Percentiles rank a stretch among this genome's conserved stretches.
Evolutionary conservation across 2,329 filamentous ascomycete genomes (phyloP).

Genomic region (Emmonsiellopsis sp.): DNA sequence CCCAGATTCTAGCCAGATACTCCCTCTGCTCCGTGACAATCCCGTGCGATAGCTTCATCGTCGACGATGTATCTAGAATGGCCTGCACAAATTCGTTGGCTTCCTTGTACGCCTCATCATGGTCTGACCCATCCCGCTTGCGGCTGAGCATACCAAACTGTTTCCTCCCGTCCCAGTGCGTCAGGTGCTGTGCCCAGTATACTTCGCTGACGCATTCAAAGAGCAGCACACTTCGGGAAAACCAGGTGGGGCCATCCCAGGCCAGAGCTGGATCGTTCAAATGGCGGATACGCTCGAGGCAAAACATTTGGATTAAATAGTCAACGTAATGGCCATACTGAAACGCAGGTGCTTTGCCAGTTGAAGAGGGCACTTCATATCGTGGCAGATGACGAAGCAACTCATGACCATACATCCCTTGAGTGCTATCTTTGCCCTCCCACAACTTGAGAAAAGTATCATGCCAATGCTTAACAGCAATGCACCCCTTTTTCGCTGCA

Average conservation of each 20-base stretch:
- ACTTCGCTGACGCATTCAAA: conserved; percentile 3
- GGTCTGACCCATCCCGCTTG: conserved; percentile 4
- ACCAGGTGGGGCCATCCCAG: conserved; percentile 2
- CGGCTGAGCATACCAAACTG: conserved; percentile 24
- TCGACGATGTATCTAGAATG: conserved; percentile 23
- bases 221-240: neutral
- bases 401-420: neutral
- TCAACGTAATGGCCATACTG: conserved; percentile 1
- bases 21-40: conserved; percentile 16
- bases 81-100: conserved; percentile 20
- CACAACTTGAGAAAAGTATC: conserved; percentile 3
- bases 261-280: neutral
- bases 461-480: conserved; percentile 4
- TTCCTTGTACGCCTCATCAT: conserved; percentile 17
- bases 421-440: neutral
- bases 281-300: conserved; percentile 1
- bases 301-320: conserved; percentile 4
- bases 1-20: conserved; percentile 25
- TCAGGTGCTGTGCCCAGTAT: conserved; percentile 8
- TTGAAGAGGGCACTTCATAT: neutral
- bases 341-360: conserved; percentile 3
- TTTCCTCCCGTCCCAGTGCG: conserved; percentile 21
- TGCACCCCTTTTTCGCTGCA: conserved; percentile 3
- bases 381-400: conserved; percentile 4
- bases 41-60: conserved; percentile 28